Evolutionary conservation across 805 yeast species (phyloP), one percentile per base, ranked within the genome.

Genomic region (Ogataea naganishii): DNA sequence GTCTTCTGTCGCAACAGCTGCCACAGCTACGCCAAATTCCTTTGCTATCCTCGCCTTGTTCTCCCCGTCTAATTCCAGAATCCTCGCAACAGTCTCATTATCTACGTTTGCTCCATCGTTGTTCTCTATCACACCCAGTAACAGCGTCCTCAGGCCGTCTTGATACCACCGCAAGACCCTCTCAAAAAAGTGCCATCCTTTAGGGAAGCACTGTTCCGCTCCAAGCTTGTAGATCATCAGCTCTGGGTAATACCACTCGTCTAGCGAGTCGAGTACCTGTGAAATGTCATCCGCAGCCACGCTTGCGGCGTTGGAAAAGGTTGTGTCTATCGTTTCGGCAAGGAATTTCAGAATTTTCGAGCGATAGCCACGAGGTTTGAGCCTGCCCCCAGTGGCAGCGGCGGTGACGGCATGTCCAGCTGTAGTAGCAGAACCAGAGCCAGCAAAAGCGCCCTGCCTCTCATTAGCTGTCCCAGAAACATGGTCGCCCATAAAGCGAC

Each of bases 171-270:
- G 62, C 43, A 75, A 75, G 29, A 77, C 70, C 31, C 69, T 67
- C 15, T 67, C 60, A 44, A 77, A 73, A 20, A 89, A 63, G 27
- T 75, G 64, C 96, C 97, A 92, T 33, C 68, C 62, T 13, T 48
- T 46, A 0, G 97, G 96, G 36, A 83, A 75, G 30, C 77, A 65
- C 10, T 60, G 61, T 2, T 63, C 53, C 15, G 84, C 57, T 18
- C 75, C 75, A 14, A 69, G 68, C 33, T 72, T 68, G 4, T 81
- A 84, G 33, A 79, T 69, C 18, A 67, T 55, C 32, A 92, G 57
- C 44, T 89, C 96, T 40, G 80, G 78, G 51, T 80, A 84, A 13
- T 86, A 69, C 88, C 96, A 89, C 12, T 48, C 46, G 34, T 75
- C 78, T 32, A 88, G 56, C 40, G 81, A 75, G 23, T 79, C 78